Evolutionary conservation across 1,284 basidiomycete genomes (phyloP).

Genomic region (Marasmius fiardii): DNA sequence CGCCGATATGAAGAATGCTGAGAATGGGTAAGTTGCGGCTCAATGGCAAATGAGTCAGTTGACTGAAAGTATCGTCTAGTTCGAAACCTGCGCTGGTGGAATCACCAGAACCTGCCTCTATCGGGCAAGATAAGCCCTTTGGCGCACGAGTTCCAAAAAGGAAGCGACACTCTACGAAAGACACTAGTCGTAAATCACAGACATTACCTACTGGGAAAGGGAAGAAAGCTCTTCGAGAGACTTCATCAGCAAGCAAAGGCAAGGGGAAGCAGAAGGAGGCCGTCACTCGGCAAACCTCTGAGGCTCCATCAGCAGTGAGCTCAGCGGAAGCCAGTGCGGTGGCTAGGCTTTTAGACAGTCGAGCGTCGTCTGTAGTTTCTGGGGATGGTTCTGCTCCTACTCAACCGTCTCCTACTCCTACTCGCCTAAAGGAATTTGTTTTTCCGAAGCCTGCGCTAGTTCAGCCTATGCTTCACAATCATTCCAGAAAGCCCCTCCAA

Average conservation of each 20-base stretch:
- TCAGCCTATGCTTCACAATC: slow-evolving; percentile 17
- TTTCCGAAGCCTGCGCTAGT: slow-evolving; percentile 19
- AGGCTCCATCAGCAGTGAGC: slow-evolving; percentile 19
- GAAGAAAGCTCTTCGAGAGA: not conserved
- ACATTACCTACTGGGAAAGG: not conserved
- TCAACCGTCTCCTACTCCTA: slow-evolving; percentile 27
- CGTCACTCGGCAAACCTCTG: slow-evolving; percentile 15
- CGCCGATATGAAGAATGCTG: not conserved
- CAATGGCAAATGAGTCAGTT: not conserved
- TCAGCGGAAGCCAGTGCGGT: slow-evolving; percentile 35
- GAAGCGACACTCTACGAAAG: slow-evolving; percentile 7
- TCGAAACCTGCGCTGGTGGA: not conserved
- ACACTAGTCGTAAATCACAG: not conserved
- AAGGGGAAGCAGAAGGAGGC: slow-evolving; percentile 21
- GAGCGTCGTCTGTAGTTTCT: slow-evolving; percentile 46
- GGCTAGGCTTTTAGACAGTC: slow-evolving; percentile 31
- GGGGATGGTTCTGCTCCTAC: slow-evolving; percentile 24
- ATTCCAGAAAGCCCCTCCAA: slow-evolving; percentile 14
- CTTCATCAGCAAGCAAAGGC: slow-evolving; percentile 8
- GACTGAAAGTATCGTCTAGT: not conserved
- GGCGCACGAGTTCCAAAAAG: slow-evolving; percentile 6
- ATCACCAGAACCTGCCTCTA: not conserved
- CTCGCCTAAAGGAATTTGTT: slow-evolving; percentile 18
- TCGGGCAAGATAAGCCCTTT: not conserved
- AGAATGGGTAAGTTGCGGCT: too few relatives aligned